Percentiles rank a stretch among this genome's conserved stretches.
These are phyloP conservation scores for Penicillium sp. DNA, from an alignment of 2,329 filamentous ascomycete genomes.

Conservation along the genomic window DNA sequence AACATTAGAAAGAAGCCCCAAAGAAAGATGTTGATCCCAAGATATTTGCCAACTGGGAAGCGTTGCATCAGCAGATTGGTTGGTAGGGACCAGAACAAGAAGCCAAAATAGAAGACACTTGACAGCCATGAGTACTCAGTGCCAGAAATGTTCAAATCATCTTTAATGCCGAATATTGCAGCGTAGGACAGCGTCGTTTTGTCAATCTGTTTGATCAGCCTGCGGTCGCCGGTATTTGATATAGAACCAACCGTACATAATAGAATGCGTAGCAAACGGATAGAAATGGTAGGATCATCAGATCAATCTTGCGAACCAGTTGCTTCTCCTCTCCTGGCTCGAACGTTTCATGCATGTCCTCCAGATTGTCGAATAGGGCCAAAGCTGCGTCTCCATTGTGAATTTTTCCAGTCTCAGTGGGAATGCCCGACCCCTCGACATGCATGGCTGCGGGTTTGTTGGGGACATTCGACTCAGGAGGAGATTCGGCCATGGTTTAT, in stretches of 20 bases:
- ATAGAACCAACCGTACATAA: constrained; percentile 26
- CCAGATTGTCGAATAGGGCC: constrained; percentile 45
- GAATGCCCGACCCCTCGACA: background rate
- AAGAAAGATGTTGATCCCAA: constrained; percentile 45
- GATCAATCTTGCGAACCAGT: constrained; percentile 54
- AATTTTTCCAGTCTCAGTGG: constrained; percentile 18
- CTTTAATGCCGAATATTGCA: constrained; percentile 55
- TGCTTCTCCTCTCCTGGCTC: constrained; percentile 46
- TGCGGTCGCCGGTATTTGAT: background rate
- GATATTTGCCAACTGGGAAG: constrained; percentile 34
- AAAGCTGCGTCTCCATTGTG: constrained; percentile 49
- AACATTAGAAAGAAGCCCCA: constrained; percentile 45
- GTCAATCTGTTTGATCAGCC: background rate
- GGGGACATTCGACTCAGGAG: background rate
- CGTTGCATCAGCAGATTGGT: constrained; percentile 15
- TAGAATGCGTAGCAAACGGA: constrained; percentile 52
- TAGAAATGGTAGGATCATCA: constrained; percentile 55
- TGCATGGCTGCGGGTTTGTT: constrained; percentile 1
- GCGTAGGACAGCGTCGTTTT: constrained; percentile 44
- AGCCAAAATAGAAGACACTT: constrained; percentile 47
- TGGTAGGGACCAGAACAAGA: constrained; percentile 29
- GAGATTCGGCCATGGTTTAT: background rate
- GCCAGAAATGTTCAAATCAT: constrained; percentile 40
- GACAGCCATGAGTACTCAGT: constrained; percentile 44
- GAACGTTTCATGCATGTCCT: constrained; percentile 44